A percentile compares a stretch with the other conserved stretches of the same genome.
These are phyloP conservation scores for Populus tomentosa DNA, from an alignment of 441 rosid genomes.

Conservation along the genomic window DNA sequence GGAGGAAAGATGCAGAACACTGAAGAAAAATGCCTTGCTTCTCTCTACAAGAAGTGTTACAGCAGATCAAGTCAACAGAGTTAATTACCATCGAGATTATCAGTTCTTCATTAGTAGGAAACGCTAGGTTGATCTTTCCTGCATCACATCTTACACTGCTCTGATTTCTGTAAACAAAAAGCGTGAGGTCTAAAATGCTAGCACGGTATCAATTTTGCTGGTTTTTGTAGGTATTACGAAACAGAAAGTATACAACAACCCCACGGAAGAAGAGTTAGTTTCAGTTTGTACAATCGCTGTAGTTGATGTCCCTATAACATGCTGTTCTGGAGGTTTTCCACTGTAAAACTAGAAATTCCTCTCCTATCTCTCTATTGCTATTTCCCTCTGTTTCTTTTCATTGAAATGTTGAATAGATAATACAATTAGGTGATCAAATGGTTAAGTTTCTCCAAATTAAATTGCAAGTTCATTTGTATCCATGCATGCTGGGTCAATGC, in stretches of 20 bases:
- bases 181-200: neutral
- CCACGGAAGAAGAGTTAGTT: neutral
- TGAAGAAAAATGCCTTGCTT: constrained; percentile 6
- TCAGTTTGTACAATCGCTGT: neutral
- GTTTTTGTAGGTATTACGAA: neutral
- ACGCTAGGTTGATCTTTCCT: neutral
- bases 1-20: neutral
- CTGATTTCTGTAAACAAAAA: neutral
- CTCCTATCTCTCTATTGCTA: neutral
- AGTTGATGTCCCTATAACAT: neutral
- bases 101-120: constrained; percentile 23
- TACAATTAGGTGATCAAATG: neutral
- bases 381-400: neutral
- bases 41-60: constrained; percentile 21
- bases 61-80: constrained; percentile 8
- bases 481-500: neutral
- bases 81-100: constrained; percentile 19
- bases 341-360: neutral
- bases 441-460: neutral
- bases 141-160: neutral
- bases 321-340: neutral
- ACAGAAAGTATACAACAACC: neutral
- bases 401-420: too few species aligned
- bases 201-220: neutral
- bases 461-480: neutral